Conservation (phyloP, 805 yeast genomes). For the Teunomyces kruisii region DNA sequence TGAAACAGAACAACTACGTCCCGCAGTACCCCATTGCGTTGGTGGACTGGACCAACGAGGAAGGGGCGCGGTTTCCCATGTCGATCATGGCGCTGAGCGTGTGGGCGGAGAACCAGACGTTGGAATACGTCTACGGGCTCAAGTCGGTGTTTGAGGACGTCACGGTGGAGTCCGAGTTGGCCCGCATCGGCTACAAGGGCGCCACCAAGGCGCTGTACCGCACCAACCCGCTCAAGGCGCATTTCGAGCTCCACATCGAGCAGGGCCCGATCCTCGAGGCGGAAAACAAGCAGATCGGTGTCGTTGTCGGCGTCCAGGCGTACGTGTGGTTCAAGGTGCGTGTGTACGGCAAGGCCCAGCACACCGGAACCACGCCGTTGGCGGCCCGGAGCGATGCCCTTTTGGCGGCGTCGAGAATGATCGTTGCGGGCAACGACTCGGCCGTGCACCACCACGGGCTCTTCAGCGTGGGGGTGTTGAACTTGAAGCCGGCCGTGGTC, state of each 20-base stretch:
- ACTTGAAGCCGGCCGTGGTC: conserved; percentile 57
- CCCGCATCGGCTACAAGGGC: conserved; percentile 65
- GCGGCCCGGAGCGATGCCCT: conserved; percentile 46
- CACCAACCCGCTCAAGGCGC: conserved; percentile 60
- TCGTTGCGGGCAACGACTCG: conserved; percentile 53
- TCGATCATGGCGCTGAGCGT: conserved; percentile 66
- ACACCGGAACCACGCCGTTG: conserved; percentile 75
- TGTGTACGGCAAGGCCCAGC: conserved; percentile 65
- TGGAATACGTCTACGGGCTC: conserved; percentile 51
- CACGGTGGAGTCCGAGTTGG: conserved; percentile 53
- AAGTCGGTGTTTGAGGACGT: conserved; percentile 49
- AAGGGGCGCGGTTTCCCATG: conserved; percentile 76
- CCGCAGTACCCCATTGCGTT: conserved; percentile 70
- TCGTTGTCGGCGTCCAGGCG: conserved; percentile 68
- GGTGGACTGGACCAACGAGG: conserved; percentile 74
- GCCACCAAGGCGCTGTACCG: conserved; percentile 45
- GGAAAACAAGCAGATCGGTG: conserved; percentile 55
- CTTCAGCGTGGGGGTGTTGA: conserved; percentile 58
- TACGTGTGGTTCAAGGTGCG: conserved; percentile 59
- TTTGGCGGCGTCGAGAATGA: conserved; percentile 53
- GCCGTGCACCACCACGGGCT: conserved; percentile 54
- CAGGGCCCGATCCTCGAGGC: conserved; percentile 73
- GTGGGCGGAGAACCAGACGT: conserved; percentile 54
- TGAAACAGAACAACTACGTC: conserved; percentile 54
- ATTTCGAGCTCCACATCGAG: conserved; percentile 74